phyloP scores from a whole-genome alignment of 805 yeast species.

The Schwanniomyces vanrijiae region DNA sequence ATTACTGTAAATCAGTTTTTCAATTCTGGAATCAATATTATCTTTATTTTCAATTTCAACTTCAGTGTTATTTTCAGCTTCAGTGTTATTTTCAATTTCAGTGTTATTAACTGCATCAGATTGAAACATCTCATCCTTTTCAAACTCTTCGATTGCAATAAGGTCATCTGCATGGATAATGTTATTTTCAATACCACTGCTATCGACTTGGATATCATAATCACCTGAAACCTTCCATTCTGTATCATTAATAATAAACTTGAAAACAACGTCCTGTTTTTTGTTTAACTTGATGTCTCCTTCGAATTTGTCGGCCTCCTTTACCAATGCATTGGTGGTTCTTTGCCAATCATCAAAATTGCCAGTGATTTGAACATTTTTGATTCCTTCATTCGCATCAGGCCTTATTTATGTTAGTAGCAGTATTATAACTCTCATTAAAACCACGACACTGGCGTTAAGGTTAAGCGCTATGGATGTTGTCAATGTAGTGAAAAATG shows the following conservation, averaged over 20 bases:
- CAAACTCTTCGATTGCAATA: slow-evolving; percentile 18
- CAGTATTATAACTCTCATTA: not conserved
- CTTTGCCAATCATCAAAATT: slow-evolving; percentile 41
- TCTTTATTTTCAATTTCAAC: slow-evolving; percentile 1
- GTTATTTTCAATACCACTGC: slow-evolving; percentile 37
- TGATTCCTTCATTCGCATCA: slow-evolving; percentile 7
- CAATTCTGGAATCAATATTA: too few relatives aligned
- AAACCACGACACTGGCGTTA: not conserved
- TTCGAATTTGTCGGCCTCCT: slow-evolving; percentile 15
- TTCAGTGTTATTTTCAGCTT: not conserved
- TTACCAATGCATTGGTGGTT: slow-evolving; percentile 16
- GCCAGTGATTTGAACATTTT: slow-evolving; percentile 38
- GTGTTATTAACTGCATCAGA: not conserved
- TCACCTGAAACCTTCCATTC: slow-evolving; percentile 29
- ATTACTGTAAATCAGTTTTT: not conserved
- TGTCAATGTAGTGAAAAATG: too few relatives aligned
- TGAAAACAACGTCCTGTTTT: slow-evolving; percentile 31
- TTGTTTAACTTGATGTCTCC: slow-evolving; percentile 19
- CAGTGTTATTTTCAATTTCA: not conserved
- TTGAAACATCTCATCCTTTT: slow-evolving; percentile 9
- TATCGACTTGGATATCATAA: slow-evolving; percentile 28
- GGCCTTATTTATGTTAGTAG: slow-evolving; percentile 11
- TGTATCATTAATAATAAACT: slow-evolving; percentile 35
- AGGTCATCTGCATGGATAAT: slow-evolving; percentile 28
- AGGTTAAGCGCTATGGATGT: too few relatives aligned